These are phyloP conservation scores for Huntiella omanensis DNA, from an alignment of 2,329 filamentous ascomycete species.

Conservation along the genomic window DNA sequence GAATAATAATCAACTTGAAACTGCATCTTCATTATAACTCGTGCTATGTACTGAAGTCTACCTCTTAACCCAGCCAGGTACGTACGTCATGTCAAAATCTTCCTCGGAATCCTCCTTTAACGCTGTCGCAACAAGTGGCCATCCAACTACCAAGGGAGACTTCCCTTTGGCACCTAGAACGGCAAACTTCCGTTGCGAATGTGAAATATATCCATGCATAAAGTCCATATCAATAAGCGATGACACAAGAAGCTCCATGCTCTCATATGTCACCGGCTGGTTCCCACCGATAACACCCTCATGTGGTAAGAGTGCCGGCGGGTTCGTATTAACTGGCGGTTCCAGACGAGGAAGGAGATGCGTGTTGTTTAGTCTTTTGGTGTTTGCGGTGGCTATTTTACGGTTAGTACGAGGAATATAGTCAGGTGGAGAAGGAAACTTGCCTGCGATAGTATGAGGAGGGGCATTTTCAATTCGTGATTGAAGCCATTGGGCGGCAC, in stretches of 20 bases:
- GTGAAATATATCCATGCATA: slow-evolving; percentile 67
- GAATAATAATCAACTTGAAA: no score
- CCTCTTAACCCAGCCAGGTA: slow-evolving; percentile 54
- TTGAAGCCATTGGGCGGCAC: slow-evolving; percentile 46
- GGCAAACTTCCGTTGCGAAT: slow-evolving; percentile 58
- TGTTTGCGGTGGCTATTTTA: slow-evolving; percentile 6
- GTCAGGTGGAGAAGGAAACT: neutral
- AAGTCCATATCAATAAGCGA: slow-evolving; percentile 64
- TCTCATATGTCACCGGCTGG: slow-evolving; percentile 35
- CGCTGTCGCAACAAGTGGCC: slow-evolving; percentile 55
- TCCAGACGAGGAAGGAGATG: slow-evolving; percentile 2
- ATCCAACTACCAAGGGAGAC: slow-evolving; percentile 49
- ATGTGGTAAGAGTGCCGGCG: slow-evolving; percentile 32
- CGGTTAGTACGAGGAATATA: neutral
- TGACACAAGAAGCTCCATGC: slow-evolving; percentile 61
- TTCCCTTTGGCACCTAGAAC: slow-evolving; percentile 58
- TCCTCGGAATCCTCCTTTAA: slow-evolving; percentile 41
- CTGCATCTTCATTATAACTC: neutral
- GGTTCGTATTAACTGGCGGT: slow-evolving; percentile 9
- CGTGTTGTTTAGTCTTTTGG: slow-evolving; percentile 7
- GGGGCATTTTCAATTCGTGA: slow-evolving; percentile 33
- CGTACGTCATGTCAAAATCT: slow-evolving; percentile 40
- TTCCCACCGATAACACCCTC: slow-evolving; percentile 47
- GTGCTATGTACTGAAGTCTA: neutral
- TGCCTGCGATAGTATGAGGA: slow-evolving; percentile 8